Evolutionary conservation across 129 eudicot genomes (phyloP), one percentile per base, ranked within the genome.

Genomic region (Scalesia atractyloides): DNA sequence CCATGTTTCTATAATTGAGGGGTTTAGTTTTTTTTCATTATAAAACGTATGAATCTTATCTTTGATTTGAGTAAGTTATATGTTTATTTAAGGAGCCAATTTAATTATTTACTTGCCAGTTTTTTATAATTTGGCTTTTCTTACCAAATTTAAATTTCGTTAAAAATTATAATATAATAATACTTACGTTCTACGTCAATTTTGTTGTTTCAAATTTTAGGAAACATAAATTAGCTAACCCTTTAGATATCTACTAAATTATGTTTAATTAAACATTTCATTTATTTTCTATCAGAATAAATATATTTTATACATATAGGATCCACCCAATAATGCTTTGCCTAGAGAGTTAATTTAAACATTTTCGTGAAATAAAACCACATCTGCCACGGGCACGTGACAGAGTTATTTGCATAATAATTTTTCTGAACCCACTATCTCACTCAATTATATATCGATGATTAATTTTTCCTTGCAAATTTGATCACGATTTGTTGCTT

Each of bases 341-440:
- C 80, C 80, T 48, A 69, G 50, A 50, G 62, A 83, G 59, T 80
- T 63, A 79, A 74, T 79, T 80, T 61, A 46, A 73, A 82, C 82
- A 77, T 66, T 80, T 76, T 68, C 30, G 26, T 51, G 58, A 76
- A 79, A 53, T 19, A 73, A 79, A 72, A 65, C 66, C 63, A 7
- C 14, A 66, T 68, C 82, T 80, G 90, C 86, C 80, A 75, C 20
- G 41, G 90, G 64, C 95, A 88, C 90, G 95, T 85, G 95, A 88
- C 73, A 60, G 12, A 63, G 51, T 70, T 62, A 51, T 74, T 68
- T 61, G 50, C 66, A 17, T 46, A 64, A 26, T 24, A 17, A 66
- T 73, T n/a, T 58, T 33, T 67, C 30, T 73, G 57, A 63, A 16
- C 66, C 66, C 76, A 69, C 76, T 22, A 69, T 77, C 72, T 24